Conservation (phyloP, 306 rosid genomes). For the Mucuna pruriens region DNA sequence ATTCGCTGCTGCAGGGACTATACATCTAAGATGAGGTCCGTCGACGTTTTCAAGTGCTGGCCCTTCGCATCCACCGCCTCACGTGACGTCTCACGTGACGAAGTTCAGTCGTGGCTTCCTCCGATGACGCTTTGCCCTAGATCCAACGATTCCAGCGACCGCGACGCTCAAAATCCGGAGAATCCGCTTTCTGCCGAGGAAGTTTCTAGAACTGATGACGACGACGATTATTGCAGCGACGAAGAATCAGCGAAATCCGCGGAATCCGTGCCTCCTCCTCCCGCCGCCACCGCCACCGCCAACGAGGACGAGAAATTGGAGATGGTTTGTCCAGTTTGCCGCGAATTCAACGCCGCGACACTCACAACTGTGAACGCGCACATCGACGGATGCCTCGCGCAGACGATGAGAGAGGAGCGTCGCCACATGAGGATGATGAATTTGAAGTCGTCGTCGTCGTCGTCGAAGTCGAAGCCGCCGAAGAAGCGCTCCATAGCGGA, state of each 20-base stretch:
- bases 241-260: constrained; percentile 18
- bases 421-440: constrained; percentile 43
- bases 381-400: constrained; percentile 66
- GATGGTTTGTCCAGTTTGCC: constrained; percentile 77
- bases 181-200: constrained; percentile 12
- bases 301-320: constrained; percentile 52
- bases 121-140: constrained; percentile 68
- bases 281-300: neutral
- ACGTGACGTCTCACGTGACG: constrained; percentile 33
- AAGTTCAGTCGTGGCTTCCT: constrained; percentile 63
- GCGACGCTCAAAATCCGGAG: neutral
- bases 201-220: constrained; percentile 22
- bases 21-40: constrained; percentile 73
- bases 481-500: constrained; percentile 92
- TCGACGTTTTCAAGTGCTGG: constrained; percentile 73
- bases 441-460: constrained; percentile 34
- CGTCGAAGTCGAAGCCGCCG: constrained; percentile 54
- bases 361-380: constrained; percentile 69
- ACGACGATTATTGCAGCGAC: neutral
- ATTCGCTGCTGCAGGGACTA: constrained; percentile 63
- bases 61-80: constrained; percentile 54
- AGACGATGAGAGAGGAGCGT: constrained; percentile 50
- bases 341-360: constrained; percentile 59
- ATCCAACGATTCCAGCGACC: constrained; percentile 48
- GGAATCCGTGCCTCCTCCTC: neutral